phyloP scores from a whole-genome alignment of 2,329 filamentous ascomycete genomes.

The Myriosclerotinia curreyana region DNA sequence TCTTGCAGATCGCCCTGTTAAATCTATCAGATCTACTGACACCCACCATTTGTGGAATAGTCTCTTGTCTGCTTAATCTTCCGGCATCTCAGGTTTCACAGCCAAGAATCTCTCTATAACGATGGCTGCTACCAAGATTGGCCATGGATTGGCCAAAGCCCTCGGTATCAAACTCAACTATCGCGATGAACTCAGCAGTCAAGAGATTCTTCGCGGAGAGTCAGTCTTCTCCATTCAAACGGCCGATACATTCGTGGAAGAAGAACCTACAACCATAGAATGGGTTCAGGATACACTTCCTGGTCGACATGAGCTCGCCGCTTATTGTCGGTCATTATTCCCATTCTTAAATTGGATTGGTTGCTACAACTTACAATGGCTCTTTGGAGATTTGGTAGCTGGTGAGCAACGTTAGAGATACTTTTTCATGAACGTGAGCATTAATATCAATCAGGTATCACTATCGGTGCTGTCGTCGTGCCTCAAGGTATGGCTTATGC shows the following conservation, averaged over 20 bases:
- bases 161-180: slow-evolving; percentile 80
- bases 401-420: slow-evolving; percentile 49
- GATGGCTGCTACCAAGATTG: slow-evolving; percentile 51
- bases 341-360: slow-evolving; percentile 88
- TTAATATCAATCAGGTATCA: slow-evolving; percentile 51
- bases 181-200: slow-evolving; percentile 52
- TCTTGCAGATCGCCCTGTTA: slow-evolving; percentile 21
- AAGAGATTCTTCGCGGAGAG: slow-evolving; percentile 70
- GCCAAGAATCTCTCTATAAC: slow-evolving; percentile 6
- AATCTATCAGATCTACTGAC: slow-evolving; percentile 7
- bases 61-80: slow-evolving; percentile 5
- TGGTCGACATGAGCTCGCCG: slow-evolving; percentile 48
- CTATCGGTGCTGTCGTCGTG: slow-evolving; percentile 75
- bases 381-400: slow-evolving; percentile 83
- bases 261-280: slow-evolving; percentile 71
- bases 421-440: background rate
- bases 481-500: slow-evolving; percentile 97
- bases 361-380: slow-evolving; percentile 86
- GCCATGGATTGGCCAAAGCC: slow-evolving; percentile 71
- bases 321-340: slow-evolving; percentile 72
- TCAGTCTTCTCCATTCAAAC: slow-evolving; percentile 73
- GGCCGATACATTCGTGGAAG: slow-evolving; percentile 76
- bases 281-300: slow-evolving; percentile 68
- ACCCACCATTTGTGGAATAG: background rate
- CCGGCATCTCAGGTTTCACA: slow-evolving; percentile 11